Base-by-base conservation (phyloP, 495 filamentous ascomycete genomes). In the Talaromyces thailandensis region DNA sequence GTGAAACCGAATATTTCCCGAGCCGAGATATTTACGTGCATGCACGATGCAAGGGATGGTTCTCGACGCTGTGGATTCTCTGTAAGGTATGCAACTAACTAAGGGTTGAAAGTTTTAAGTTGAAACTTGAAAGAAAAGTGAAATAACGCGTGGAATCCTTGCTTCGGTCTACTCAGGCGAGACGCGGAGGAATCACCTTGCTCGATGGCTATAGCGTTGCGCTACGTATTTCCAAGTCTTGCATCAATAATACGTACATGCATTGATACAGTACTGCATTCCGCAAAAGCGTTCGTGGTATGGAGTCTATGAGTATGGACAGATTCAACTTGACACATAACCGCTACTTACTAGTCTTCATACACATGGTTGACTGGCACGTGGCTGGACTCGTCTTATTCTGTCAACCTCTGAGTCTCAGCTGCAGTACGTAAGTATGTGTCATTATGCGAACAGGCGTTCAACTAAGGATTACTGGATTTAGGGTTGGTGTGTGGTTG, bases 311-410 rank as follows among this genome's bases (percentile, higher is more conserved):
- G n/a, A n/a, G n/a, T n/a, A n/a, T 52, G 48, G 8, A 52, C 48
- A 25, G 8, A 16, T 9, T 8, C 18, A 12, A 52, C 24, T 21
- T 55, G 51, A 55, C 51, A 55, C 24, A 55, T 55, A 55, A 18
- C 51, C 28, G n/a, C 51, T n/a, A 16, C 1, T 40, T 12, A 24
- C 23, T 51, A 21, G n/a, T 51, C 29, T 32, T 18, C 29, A 21
- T 18, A 35, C 55, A 35, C 55, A 57, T 57, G 55, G 55, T 35
- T 57, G 26, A 57, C 55, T 57, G 16, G 29, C 55, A 57, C 55
- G 55, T 57, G 55, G 26, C 18, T 32, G 16, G 55, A 16, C 35
- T 40, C 11, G 9, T 40, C 35, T 40, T 40, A 14, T 40, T 40
- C 11, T 6, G 28, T 29, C 28, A 29, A 29, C 6, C 28, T 29